A percentile compares a stretch with the other conserved stretches of the same genome.
Conservation (phyloP, 2,329 filamentous ascomycete species). For the Fusarium annulatum region DNA sequence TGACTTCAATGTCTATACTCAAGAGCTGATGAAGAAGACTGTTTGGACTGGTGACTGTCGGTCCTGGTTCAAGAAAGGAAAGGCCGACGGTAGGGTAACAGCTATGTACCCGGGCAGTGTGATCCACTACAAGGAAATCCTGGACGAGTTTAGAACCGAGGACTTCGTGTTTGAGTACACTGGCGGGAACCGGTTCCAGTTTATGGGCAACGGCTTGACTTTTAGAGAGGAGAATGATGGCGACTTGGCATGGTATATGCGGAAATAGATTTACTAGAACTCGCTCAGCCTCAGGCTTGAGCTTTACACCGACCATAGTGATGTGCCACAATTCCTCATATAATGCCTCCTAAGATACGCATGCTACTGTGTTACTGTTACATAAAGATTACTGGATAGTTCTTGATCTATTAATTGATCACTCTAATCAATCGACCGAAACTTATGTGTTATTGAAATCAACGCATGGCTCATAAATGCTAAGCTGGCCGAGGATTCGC, state of each 20-base stretch:
- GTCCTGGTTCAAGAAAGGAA: constrained; percentile 5
- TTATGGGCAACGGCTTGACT: background rate
- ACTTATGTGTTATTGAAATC: too few species aligned
- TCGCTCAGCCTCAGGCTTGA: too few species aligned
- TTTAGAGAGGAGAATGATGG: background rate
- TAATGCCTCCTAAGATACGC: too few species aligned
- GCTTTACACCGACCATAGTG: too few species aligned
- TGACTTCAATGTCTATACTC: background rate
- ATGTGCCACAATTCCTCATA: too few species aligned
- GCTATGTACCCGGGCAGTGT: constrained; percentile 7
- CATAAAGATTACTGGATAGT: too few species aligned
- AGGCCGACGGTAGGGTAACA: background rate
- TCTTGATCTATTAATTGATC: too few species aligned
- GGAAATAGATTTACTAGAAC: background rate
- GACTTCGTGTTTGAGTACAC: background rate
- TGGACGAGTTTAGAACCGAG: constrained; percentile 8
- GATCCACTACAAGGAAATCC: background rate
- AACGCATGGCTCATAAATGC: too few species aligned
- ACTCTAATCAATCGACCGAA: too few species aligned
- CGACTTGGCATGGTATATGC: background rate
- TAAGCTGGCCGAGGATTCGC: too few species aligned
- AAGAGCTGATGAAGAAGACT: background rate
- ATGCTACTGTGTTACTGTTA: too few species aligned
- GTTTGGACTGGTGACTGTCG: constrained; percentile 7
- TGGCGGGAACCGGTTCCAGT: background rate